Evolutionary conservation across 2,329 filamentous ascomycete species (phyloP).

Genomic region (Aspergillus floridensis): DNA sequence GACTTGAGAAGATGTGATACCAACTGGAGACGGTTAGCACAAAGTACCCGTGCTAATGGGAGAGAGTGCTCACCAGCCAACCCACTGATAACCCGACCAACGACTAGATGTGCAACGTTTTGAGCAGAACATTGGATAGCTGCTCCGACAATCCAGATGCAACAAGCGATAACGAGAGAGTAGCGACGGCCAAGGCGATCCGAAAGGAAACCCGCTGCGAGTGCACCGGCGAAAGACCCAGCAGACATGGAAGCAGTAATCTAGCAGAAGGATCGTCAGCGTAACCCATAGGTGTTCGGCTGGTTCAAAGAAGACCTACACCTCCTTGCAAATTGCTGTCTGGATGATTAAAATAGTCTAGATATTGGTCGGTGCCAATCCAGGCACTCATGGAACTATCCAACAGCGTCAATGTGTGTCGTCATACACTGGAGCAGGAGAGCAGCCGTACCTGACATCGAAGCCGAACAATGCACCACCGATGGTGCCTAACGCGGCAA

Average conservation of each 20-base stretch:
- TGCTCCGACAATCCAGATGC: constrained; percentile 37
- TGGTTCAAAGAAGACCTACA: constrained; percentile 16
- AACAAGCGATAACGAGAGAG: constrained; percentile 39
- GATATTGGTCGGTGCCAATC: constrained; percentile 52
- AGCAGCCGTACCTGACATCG: constrained; percentile 55
- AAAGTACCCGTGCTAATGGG: neutral
- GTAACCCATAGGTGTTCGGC: neutral
- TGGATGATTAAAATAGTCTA: constrained; percentile 54
- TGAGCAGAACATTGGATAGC: constrained; percentile 33
- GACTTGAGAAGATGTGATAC: constrained; percentile 45
- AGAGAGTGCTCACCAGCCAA: constrained; percentile 21
- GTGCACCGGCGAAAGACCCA: constrained; percentile 65
- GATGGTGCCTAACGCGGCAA: constrained; percentile 57
- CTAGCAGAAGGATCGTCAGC: constrained; percentile 36
- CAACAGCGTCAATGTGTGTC: no score
- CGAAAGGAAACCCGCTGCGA: constrained; percentile 36
- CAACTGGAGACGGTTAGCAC: constrained; percentile 26
- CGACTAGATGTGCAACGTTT: constrained; percentile 41
- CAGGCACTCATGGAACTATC: constrained; percentile 42
- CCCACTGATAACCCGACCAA: constrained; percentile 49
- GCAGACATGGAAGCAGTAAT: constrained; percentile 70
- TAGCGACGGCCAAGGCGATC: constrained; percentile 40
- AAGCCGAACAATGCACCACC: constrained; percentile 59
- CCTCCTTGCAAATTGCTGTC: constrained; percentile 39
- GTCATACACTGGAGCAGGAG: constrained; percentile 13